These are phyloP conservation scores for Fraxinus greggii DNA, from an alignment of 305 asterid genomes.

Conservation along the genomic window DNA sequence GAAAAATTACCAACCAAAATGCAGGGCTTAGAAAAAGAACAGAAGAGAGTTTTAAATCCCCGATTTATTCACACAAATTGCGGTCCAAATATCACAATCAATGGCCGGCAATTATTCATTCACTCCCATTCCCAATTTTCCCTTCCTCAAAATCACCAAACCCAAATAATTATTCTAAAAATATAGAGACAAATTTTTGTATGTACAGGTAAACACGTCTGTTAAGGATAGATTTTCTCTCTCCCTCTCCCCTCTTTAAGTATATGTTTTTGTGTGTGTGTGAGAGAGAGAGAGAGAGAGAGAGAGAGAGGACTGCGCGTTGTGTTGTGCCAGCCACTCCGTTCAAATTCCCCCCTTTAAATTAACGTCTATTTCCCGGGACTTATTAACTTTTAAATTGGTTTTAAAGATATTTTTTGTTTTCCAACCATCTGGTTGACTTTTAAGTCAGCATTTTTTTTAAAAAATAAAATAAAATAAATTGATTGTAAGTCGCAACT, in stretches of 20 bases:
- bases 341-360: slow-evolving; percentile 19
- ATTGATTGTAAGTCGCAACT: background rate
- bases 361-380: slow-evolving; percentile 17
- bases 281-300: background rate
- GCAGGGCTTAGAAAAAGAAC: slow-evolving; percentile 35
- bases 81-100: slow-evolving; percentile 31
- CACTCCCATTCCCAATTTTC: background rate
- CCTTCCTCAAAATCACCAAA: slow-evolving; percentile 18
- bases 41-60: slow-evolving; percentile 14
- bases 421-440: background rate
- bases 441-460: background rate
- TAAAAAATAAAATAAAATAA: no score
- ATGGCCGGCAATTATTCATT: slow-evolving; percentile 36
- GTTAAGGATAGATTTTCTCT: background rate
- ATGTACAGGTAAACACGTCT: background rate
- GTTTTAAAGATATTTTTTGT: background rate
- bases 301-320: background rate
- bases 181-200: slow-evolving; percentile 1
- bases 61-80: slow-evolving; percentile 20
- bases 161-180: background rate
- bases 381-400: background rate
- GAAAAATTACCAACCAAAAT: slow-evolving; percentile 32
- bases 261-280: background rate
- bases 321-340: slow-evolving; percentile 19
- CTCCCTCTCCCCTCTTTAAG: background rate